Percentiles rank a stretch among this genome's conserved stretches.
Evolutionary conservation across 768 basidiomycete species (phyloP).

Genomic region (Megacollybia marginata): DNA sequence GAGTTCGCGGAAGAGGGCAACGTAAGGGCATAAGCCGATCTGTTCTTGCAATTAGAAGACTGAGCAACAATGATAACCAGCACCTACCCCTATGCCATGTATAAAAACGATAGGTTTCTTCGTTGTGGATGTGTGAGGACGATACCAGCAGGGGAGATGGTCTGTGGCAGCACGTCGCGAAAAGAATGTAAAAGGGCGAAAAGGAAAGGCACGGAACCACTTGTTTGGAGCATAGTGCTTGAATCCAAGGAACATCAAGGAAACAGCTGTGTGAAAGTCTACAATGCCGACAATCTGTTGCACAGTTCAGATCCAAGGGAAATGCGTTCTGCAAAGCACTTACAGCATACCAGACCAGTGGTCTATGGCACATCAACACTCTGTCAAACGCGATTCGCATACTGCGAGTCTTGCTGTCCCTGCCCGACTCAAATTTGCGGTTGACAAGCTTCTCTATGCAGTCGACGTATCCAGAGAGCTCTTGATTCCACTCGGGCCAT

Average conservation of each 20-base stretch:
- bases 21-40: conserved; percentile 60
- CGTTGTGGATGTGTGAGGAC: conserved; percentile 34
- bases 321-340: conserved; percentile 15
- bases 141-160: conserved; percentile 37
- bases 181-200: conserved; percentile 36
- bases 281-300: conserved; percentile 44
- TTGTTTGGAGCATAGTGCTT: conserved; percentile 38
- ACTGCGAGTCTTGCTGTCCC: conserved; percentile 27
- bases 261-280: conserved; percentile 36
- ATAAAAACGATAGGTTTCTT: conserved; percentile 53
- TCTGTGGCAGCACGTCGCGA: conserved; percentile 29
- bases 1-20: conserved; percentile 42
- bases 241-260: conserved; percentile 39
- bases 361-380: conserved; percentile 47
- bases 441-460: conserved; percentile 34
- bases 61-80: not conserved
- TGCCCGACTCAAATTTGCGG: conserved; percentile 30
- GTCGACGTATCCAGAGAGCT: conserved; percentile 40
- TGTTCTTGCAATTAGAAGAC: conserved; percentile 12
- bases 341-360: conserved; percentile 59
- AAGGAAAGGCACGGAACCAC: conserved; percentile 42
- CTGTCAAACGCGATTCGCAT: conserved; percentile 53
- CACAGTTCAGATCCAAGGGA: not conserved
- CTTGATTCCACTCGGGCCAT: conserved; percentile 34
- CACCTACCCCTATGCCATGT: conserved; percentile 57